Conservation (phyloP, 2,329 filamentous ascomycete genomes). For the Neoscytalidium dimidiatum region DNA sequence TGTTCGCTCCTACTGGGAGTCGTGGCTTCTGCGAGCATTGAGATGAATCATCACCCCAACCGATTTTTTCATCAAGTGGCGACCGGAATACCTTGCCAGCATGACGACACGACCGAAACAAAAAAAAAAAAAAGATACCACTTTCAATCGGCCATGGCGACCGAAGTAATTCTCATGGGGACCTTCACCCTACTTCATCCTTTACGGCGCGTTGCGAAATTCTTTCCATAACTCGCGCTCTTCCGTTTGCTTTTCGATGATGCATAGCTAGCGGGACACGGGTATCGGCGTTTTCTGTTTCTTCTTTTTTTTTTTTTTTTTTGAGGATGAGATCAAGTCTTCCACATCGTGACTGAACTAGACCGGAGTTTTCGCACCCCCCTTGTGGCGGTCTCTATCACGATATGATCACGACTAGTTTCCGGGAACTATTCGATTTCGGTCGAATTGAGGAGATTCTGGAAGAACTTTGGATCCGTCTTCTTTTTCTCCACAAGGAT, state of each 20-base stretch:
- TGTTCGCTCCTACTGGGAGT: slow-evolving; percentile 62
- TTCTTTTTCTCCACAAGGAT: not conserved
- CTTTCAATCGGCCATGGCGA: not conserved
- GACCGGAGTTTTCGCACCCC: no score
- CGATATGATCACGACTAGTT: no score
- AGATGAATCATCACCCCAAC: slow-evolving; percentile 14
- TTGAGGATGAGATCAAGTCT: no score
- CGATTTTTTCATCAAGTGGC: not conserved
- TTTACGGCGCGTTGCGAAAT: not conserved
- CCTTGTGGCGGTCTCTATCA: no score
- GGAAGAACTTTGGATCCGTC: not conserved
- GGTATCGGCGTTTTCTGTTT: slow-evolving; percentile 7
- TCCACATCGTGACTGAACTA: no score
- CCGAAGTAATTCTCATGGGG: not conserved
- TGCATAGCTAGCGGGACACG: slow-evolving; percentile 13
- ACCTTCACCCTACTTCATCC: not conserved
- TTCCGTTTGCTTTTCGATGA: not conserved
- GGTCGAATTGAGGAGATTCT: no score
- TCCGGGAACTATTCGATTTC: no score
- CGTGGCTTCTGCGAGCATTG: slow-evolving; percentile 52
- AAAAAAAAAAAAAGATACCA: not conserved
- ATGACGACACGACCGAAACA: slow-evolving; percentile 1
- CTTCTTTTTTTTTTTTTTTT: not conserved
- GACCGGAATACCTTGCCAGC: not conserved
- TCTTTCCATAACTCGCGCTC: not conserved